These are phyloP conservation scores for Chalaropsis ovoidea DNA, from an alignment of 2,329 filamentous ascomycete species.

Conservation along the genomic window DNA sequence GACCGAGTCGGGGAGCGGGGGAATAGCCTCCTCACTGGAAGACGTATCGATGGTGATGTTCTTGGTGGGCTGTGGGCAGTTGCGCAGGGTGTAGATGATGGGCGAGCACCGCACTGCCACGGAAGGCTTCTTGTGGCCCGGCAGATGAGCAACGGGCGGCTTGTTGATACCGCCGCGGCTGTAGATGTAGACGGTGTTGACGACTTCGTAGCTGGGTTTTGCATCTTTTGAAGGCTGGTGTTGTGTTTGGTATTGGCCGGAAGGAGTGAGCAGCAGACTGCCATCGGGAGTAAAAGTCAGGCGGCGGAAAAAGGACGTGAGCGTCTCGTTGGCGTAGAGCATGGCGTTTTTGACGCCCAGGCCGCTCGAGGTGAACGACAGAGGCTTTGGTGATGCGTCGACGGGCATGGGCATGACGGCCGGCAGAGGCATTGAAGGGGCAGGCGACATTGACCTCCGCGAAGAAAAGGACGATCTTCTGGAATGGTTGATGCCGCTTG, in stretches of 20 bases:
- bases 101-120: slow-evolving; percentile 93
- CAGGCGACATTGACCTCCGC: slow-evolving; percentile 81
- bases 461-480: slow-evolving; percentile 88
- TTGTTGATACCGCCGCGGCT: slow-evolving; percentile 94
- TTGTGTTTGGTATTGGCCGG: slow-evolving; percentile 84
- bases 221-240: slow-evolving; percentile 54
- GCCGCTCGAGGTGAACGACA: slow-evolving; percentile 43
- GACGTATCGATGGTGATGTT: slow-evolving; percentile 94
- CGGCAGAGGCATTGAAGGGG: slow-evolving; percentile 83
- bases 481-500: slow-evolving; percentile 77
- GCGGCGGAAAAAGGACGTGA: slow-evolving; percentile 92
- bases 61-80: slow-evolving; percentile 57
- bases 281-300: slow-evolving; percentile 93
- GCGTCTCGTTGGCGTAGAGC: slow-evolving; percentile 90
- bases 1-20: slow-evolving; percentile 60
- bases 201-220: slow-evolving; percentile 73
- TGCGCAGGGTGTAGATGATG: slow-evolving; percentile 71
- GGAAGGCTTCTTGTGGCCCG: slow-evolving; percentile 95
- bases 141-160: slow-evolving; percentile 85
- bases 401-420: slow-evolving; percentile 73
- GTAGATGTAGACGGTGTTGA: slow-evolving; percentile 97
- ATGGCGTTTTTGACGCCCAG: slow-evolving; percentile 70
- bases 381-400: slow-evolving; percentile 75
- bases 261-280: slow-evolving; percentile 84
- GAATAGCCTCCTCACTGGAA: slow-evolving; percentile 72